A percentile compares a stretch with the other conserved stretches of the same genome.
Conservation (phyloP, 768 basidiomycete species). For the Collybiopsis confluens region DNA sequence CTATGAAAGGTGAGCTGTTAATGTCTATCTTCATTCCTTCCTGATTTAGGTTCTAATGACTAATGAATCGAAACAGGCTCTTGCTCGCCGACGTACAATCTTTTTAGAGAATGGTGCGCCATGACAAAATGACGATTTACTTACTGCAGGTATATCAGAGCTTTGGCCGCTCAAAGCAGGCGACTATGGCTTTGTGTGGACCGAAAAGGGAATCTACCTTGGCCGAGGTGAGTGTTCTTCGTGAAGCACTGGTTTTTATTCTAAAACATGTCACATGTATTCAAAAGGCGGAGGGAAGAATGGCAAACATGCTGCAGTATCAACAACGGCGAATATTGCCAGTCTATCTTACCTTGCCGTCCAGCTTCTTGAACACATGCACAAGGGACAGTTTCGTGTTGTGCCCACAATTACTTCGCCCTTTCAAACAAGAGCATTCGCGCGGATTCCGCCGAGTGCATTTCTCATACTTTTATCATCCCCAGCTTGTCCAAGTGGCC, state of each 20-base stretch:
- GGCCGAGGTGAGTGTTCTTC: conserved; percentile 4
- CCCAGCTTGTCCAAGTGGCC: not conserved
- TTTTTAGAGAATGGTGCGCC: conserved; percentile 6
- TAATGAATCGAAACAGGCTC: too few species aligned
- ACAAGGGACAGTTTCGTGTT: conserved; percentile 10
- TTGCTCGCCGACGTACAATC: conserved; percentile 8
- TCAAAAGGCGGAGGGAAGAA: conserved; percentile 15
- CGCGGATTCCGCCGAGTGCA: conserved; percentile 11
- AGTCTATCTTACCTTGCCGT: conserved; percentile 16
- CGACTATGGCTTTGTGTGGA: conserved; percentile 10
- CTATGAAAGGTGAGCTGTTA: too few species aligned
- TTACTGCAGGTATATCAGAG: conserved; percentile 6
- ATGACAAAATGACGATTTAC: not conserved
- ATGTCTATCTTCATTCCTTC: too few species aligned
- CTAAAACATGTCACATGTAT: conserved; percentile 11
- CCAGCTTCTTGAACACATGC: conserved; percentile 16
- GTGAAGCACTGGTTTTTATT: not conserved
- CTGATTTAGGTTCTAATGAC: too few species aligned
- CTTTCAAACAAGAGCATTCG: conserved; percentile 14
- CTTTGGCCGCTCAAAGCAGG: conserved; percentile 7
- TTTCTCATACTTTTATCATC: conserved; percentile 8
- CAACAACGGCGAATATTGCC: conserved; percentile 10
- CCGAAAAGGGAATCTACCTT: conserved; percentile 5
- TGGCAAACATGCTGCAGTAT: conserved; percentile 15
- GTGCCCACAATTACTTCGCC: conserved; percentile 10